Percentiles rank a stretch among this genome's conserved stretches.
Evolutionary conservation across 139 green algal species (phyloP).

Genomic region (Eudorina sp.): DNA sequence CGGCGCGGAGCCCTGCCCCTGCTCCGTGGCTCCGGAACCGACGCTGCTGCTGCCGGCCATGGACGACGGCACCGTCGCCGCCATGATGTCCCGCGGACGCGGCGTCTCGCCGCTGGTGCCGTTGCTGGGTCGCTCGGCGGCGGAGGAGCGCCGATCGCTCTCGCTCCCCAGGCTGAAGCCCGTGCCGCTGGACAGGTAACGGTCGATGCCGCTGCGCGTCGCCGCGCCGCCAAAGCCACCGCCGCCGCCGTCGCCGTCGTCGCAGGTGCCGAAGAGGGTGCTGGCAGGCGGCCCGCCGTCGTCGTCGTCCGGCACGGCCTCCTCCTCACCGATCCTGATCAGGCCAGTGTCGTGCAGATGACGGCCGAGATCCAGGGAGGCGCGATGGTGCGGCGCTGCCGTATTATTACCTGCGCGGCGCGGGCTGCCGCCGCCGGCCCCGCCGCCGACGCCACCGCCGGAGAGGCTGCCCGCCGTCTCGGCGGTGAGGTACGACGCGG

Average conservation of each 20-base stretch:
- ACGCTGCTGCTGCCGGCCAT: not conserved
- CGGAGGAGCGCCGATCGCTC: not conserved
- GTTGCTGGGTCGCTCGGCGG: not conserved
- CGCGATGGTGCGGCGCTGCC: not conserved
- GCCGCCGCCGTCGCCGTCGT: not conserved
- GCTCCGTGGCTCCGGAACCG: not conserved
- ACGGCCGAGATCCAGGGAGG: conserved; percentile 10
- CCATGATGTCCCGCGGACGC: not conserved
- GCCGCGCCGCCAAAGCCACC: not conserved
- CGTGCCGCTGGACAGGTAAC: not conserved
- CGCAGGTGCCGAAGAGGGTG: not conserved
- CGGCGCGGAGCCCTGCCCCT: not conserved
- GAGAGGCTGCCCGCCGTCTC: not conserved
- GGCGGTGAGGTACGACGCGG: not conserved
- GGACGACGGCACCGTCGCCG: not conserved
- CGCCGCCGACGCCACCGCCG: not conserved
- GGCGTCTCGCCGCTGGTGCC: not conserved
- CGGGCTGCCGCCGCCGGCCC: not conserved
- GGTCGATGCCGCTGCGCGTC: not conserved
- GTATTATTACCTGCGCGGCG: not conserved
- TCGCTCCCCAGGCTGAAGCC: not conserved
- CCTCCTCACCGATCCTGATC: conserved; percentile 38
- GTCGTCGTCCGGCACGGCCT: not conserved
- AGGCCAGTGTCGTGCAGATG: conserved; percentile 45
- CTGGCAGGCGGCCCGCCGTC: not conserved